These are phyloP conservation scores for Sporothrix variecibatus DNA, from an alignment of 2,329 filamentous ascomycete species.

Conservation along the genomic window DNA sequence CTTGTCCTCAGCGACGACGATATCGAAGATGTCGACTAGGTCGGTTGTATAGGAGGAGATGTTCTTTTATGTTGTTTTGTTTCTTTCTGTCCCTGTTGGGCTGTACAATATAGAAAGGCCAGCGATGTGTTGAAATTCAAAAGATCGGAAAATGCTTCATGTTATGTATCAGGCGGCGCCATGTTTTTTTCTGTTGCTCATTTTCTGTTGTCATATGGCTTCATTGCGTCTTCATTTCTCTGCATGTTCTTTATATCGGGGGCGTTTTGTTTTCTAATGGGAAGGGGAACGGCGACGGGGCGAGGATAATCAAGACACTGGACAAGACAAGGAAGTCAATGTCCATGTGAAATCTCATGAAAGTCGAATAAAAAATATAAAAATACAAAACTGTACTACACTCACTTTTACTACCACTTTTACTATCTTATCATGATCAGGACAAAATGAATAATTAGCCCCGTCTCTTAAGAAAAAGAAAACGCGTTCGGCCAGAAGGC, in stretches of 20 bases:
- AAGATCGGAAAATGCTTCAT: neutral
- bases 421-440: neutral
- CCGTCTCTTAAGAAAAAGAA: neutral
- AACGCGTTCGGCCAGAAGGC: neutral
- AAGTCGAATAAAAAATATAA: neutral
- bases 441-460: neutral
- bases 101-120: neutral
- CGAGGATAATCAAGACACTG: neutral
- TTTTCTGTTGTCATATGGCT: neutral
- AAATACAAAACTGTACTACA: neutral
- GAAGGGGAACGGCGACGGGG: neutral
- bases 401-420: neutral
- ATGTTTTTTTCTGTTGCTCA: neutral
- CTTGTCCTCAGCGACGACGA: constrained; percentile 79
- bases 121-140: neutral
- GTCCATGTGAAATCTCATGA: neutral
- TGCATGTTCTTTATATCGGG: neutral
- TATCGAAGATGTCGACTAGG: constrained; percentile 65
- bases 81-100: neutral
- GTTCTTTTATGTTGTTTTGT: neutral
- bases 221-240: neutral
- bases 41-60: neutral
- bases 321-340: neutral
- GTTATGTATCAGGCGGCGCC: neutral
- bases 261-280: neutral